Evolutionary conservation across 768 basidiomycete species (phyloP).

Genomic region (Pluteus cervinus): DNA sequence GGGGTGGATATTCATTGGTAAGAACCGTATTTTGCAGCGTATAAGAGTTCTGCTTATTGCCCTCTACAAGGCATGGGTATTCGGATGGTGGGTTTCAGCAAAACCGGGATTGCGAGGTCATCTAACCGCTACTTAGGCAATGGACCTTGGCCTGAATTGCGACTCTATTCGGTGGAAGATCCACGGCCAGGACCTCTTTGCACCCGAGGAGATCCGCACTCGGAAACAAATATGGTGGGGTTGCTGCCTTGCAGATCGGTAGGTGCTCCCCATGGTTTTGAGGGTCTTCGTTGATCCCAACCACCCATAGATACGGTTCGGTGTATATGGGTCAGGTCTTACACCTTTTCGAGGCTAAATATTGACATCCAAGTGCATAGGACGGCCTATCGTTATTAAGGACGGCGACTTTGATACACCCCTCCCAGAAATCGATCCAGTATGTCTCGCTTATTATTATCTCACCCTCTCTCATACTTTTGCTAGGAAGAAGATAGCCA

Average conservation of each 20-base stretch:
- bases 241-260: conserved; percentile 70
- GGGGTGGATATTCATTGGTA: conserved; percentile 81
- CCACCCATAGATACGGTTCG: conserved; percentile 50
- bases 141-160: conserved; percentile 77
- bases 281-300: not conserved
- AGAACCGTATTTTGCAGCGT: conserved; percentile 8
- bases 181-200: conserved; percentile 55
- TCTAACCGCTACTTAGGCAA: conserved; percentile 39
- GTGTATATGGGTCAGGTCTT: conserved; percentile 58
- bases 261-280: conserved; percentile 11
- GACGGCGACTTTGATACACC: conserved; percentile 68
- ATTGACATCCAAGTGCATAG: conserved; percentile 22
- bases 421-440: conserved; percentile 50
- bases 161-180: conserved; percentile 72
- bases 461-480: conserved; percentile 3
- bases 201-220: conserved; percentile 58
- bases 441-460: conserved; percentile 18
- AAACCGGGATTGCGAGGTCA: too few relatives aligned
- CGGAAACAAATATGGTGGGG: conserved; percentile 80
- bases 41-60: conserved; percentile 5
- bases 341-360: conserved; percentile 3
- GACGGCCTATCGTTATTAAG: conserved; percentile 62
- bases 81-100: conserved; percentile 50
- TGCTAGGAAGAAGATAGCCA: conserved; percentile 52
- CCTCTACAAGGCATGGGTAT: conserved; percentile 54